Percentiles rank a stretch among this genome's conserved stretches.
Evolutionary conservation across 129 eudicot species (phyloP).

Genomic region (Tagetes patula): DNA sequence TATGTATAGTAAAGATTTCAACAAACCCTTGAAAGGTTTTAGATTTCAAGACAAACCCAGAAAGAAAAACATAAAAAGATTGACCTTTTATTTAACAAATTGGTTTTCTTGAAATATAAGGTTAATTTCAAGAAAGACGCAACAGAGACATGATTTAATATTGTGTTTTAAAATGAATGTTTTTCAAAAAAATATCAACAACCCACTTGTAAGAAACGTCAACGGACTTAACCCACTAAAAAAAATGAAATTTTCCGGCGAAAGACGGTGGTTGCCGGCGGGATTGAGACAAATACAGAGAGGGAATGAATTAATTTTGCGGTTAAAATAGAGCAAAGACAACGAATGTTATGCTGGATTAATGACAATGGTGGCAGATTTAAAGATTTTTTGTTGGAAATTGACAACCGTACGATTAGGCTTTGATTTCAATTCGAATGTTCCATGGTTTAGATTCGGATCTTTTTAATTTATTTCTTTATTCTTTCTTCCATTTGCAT

Average conservation of each 20-base stretch:
- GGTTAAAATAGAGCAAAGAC: conserved; percentile 14
- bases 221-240: conserved; percentile 11
- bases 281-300: background rate
- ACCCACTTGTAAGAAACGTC: conserved; percentile 19
- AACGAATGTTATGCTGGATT: conserved; percentile 32
- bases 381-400: background rate
- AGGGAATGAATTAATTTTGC: conserved; percentile 25
- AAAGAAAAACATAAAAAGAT: conserved; percentile 1
- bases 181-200: background rate
- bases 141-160: conserved; percentile 28
- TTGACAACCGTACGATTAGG: conserved; percentile 49
- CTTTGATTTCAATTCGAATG: conserved; percentile 34
- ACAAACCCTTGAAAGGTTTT: conserved; percentile 14
- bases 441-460: conserved; percentile 59
- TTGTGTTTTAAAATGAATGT: background rate
- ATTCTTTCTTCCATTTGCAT: background rate
- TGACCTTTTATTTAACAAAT: conserved; percentile 3
- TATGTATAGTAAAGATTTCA: conserved; percentile 20
- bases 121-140: conserved; percentile 33
- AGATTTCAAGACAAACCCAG: conserved; percentile 28
- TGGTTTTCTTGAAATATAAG: conserved; percentile 19
- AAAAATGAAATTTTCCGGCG: background rate
- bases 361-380: conserved; percentile 18
- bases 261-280: conserved; percentile 12
- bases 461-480: conserved; percentile 31